phyloP scores from a whole-genome alignment of 208 protist species.

The Porcisia hertigi region DNA sequence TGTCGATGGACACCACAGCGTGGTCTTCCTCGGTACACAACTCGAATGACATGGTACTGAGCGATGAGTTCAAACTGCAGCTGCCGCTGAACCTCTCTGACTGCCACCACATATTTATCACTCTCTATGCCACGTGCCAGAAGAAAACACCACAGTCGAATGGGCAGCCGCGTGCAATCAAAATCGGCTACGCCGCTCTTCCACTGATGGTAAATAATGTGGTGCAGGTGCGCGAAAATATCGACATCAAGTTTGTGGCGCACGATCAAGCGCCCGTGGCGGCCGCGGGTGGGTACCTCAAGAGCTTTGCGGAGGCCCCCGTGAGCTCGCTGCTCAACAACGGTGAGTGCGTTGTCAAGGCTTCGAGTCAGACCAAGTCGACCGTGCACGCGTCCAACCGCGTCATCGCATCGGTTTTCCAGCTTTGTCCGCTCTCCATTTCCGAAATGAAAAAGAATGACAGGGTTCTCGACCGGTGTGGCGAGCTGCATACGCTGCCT shows the following conservation, averaged over 20 bases:
- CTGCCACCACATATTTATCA: slow-evolving; percentile 87
- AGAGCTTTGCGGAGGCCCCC: slow-evolving; percentile 72
- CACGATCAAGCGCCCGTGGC: slow-evolving; percentile 63
- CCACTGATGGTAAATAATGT: slow-evolving; percentile 72
- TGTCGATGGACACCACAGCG: slow-evolving; percentile 65
- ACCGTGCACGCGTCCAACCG: slow-evolving; percentile 81
- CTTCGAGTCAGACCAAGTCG: slow-evolving; percentile 66
- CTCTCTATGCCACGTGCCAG: slow-evolving; percentile 72
- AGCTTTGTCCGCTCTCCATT: slow-evolving; percentile 52
- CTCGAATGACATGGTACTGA: slow-evolving; percentile 56
- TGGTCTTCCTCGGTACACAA: slow-evolving; percentile 73
- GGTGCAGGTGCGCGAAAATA: slow-evolving; percentile 64
- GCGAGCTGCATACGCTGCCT: slow-evolving; percentile 32
- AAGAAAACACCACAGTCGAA: slow-evolving; percentile 45
- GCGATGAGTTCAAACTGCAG: slow-evolving; percentile 90
- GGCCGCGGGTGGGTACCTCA: slow-evolving; percentile 76
- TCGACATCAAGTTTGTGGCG: slow-evolving; percentile 76
- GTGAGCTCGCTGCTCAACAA: slow-evolving; percentile 62
- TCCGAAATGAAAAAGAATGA: slow-evolving; percentile 47
- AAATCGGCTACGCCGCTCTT: slow-evolving; percentile 78
- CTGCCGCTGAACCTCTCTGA: slow-evolving; percentile 82
- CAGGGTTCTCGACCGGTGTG: slow-evolving; percentile 49
- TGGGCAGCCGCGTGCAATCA: slow-evolving; percentile 49
- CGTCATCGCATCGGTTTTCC: slow-evolving; percentile 63
- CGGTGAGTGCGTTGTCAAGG: slow-evolving; percentile 54